These are phyloP conservation scores for Mortierella sp. DNA, from an alignment of 371 early-diverging fungal genomes.

Conservation along the genomic window DNA sequence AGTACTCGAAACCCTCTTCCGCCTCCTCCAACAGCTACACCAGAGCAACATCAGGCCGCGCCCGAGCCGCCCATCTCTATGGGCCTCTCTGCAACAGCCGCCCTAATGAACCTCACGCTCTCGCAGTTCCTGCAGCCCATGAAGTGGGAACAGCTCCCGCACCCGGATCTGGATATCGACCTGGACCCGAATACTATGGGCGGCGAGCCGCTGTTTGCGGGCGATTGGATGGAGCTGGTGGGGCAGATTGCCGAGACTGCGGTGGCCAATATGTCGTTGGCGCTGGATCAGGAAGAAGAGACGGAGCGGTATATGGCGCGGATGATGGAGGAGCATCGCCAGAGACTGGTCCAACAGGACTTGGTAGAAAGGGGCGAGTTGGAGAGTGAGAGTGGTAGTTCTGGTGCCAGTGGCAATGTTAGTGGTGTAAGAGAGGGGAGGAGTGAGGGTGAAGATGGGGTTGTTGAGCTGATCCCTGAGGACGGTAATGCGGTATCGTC, in stretches of 20 bases:
- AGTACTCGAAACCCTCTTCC: not conserved
- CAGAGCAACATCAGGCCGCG: not conserved
- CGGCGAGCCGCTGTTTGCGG: conserved; percentile 46
- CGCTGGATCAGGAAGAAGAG: conserved; percentile 47
- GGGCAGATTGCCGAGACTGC: conserved; percentile 31
- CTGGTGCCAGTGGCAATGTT: too few relatives aligned
- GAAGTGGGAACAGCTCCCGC: conserved; percentile 52
- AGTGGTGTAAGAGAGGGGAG: not conserved
- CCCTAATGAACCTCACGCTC: conserved; percentile 14
- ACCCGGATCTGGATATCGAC: conserved; percentile 50
- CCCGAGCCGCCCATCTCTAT: not conserved
- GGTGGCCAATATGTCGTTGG: conserved; percentile 46
- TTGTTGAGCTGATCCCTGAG: not conserved
- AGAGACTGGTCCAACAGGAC: not conserved
- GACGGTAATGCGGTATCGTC: not conserved
- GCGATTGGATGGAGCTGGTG: conserved; percentile 43
- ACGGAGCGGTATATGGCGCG: conserved; percentile 29
- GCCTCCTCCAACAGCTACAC: not conserved
- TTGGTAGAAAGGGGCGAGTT: not conserved
- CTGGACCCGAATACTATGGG: conserved; percentile 43
- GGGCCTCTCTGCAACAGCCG: conserved; percentile 16
- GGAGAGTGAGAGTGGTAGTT: not conserved
- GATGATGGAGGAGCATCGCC: conserved; percentile 12
- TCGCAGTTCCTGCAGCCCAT: conserved; percentile 37
- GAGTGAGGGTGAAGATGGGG: conserved; percentile 2